A percentile compares a stretch with the other conserved stretches of the same genome.
These are phyloP conservation scores for Strobilomyces confusus DNA, from an alignment of 768 basidiomycete genomes.

Conservation along the genomic window DNA sequence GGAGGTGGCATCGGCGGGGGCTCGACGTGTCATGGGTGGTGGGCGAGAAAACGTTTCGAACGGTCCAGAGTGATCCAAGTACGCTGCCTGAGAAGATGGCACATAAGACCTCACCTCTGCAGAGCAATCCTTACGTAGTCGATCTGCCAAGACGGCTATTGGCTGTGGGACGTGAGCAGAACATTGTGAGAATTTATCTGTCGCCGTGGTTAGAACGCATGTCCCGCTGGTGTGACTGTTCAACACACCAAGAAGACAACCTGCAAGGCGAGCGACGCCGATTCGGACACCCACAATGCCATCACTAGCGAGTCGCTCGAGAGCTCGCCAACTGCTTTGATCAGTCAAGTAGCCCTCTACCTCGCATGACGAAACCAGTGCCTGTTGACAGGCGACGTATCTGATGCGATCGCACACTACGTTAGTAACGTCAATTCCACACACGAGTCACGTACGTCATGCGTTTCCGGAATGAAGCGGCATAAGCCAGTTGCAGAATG, in stretches of 20 bases:
- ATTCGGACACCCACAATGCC: slow-evolving; percentile 81
- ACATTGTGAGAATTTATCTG: slow-evolving; percentile 15
- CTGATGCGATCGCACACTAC: slow-evolving; percentile 36
- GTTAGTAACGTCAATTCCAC: slow-evolving; percentile 13
- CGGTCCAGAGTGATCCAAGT: slow-evolving; percentile 14
- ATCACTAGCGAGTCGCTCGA: slow-evolving; percentile 60
- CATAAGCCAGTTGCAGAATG: slow-evolving; percentile 43
- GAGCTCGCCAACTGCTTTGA: slow-evolving; percentile 44
- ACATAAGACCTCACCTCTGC: slow-evolving; percentile 62
- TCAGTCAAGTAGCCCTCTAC: slow-evolving; percentile 38
- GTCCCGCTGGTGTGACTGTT: not conserved
- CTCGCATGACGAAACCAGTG: slow-evolving; percentile 40
- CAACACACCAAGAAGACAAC: slow-evolving; percentile 50
- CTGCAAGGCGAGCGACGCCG: slow-evolving; percentile 72
- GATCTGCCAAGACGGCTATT: slow-evolving; percentile 39
- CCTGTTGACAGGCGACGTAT: slow-evolving; percentile 71
- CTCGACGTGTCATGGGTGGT: slow-evolving; percentile 22
- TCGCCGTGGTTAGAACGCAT: slow-evolving; percentile 3
- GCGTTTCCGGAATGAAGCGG: slow-evolving; percentile 52
- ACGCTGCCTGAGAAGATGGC: slow-evolving; percentile 25
- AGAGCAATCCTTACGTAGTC: slow-evolving; percentile 53
- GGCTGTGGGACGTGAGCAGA: slow-evolving; percentile 28
- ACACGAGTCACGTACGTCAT: slow-evolving; percentile 56
- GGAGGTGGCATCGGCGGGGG: not conserved
- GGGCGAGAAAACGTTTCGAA: slow-evolving; percentile 39